Conservation (phyloP, 345 rosid genomes). For the Pseudoturritis turrita region DNA sequence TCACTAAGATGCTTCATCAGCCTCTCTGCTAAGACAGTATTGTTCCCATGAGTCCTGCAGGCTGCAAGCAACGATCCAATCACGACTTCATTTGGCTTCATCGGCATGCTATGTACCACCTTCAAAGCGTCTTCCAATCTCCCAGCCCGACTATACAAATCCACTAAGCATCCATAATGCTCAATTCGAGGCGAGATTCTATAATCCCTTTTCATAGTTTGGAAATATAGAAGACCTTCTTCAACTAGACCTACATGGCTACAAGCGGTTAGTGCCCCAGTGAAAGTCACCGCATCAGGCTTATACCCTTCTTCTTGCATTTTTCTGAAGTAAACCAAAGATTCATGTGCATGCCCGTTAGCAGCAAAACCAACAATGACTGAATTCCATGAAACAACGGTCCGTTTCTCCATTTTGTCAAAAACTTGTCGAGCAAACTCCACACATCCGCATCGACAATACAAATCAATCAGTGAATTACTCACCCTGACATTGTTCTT, state of each 20-base stretch:
- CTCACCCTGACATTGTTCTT: constrained; percentile 44
- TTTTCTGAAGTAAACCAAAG: constrained; percentile 44
- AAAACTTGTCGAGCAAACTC: constrained; percentile 60
- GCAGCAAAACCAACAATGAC: constrained; percentile 60
- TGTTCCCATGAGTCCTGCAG: constrained; percentile 51
- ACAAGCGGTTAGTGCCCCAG: constrained; percentile 68
- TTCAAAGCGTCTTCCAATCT: constrained; percentile 61
- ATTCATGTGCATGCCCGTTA: constrained; percentile 52
- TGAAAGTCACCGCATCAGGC: constrained; percentile 70
- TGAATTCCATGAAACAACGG: constrained; percentile 77
- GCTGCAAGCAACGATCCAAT: constrained; percentile 76
- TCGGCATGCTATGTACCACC: constrained; percentile 54
- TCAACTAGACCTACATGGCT: constrained; percentile 66
- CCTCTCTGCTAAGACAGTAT: constrained; percentile 54
- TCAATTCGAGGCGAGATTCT: constrained; percentile 60
- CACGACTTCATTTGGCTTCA: constrained; percentile 79
- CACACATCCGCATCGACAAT: constrained; percentile 70
- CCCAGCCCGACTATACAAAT: constrained; percentile 82
- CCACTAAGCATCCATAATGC: constrained; percentile 86
- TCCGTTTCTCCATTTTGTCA: constrained; percentile 49
- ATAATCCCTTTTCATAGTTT: constrained; percentile 45
- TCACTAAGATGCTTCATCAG: constrained; percentile 41
- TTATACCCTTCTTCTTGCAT: constrained; percentile 59
- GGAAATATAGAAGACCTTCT: constrained; percentile 53
- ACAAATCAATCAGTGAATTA: constrained; percentile 66